These are phyloP conservation scores for Heterobasidion parviporum DNA, from an alignment of 1,284 basidiomycete species.

Conservation along the genomic window DNA sequence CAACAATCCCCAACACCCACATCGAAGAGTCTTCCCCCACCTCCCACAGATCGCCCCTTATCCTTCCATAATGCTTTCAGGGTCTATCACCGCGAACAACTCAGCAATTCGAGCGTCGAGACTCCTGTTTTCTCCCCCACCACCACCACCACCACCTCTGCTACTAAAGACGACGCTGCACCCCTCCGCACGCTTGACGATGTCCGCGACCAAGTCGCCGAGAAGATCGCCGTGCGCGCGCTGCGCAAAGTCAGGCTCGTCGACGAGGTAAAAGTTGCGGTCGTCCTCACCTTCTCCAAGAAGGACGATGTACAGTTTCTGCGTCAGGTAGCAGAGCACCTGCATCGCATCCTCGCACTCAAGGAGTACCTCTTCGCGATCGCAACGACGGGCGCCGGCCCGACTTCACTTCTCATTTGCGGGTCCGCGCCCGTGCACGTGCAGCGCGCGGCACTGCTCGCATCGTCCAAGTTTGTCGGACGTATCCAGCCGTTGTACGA, in stretches of 20 bases:
- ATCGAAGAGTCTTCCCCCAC: neutral
- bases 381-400: slow-evolving; percentile 32
- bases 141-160: neutral
- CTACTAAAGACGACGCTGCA: neutral
- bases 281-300: slow-evolving; percentile 48
- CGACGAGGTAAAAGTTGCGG: slow-evolving; percentile 47
- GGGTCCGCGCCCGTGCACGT: slow-evolving; percentile 46
- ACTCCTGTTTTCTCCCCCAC: neutral
- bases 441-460: slow-evolving; percentile 54
- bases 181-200: slow-evolving; percentile 42
- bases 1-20: too few relatives aligned
- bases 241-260: slow-evolving; percentile 39
- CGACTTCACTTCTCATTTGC: slow-evolving; percentile 42
- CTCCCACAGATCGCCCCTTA: neutral
- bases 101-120: neutral
- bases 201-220: slow-evolving; percentile 53
- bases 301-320: slow-evolving; percentile 46
- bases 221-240: slow-evolving; percentile 47
- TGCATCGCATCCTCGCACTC: slow-evolving; percentile 30
- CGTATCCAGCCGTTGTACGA: slow-evolving; percentile 31
- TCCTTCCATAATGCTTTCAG: neutral
- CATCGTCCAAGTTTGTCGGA: slow-evolving; percentile 54
- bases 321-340: slow-evolving; percentile 36
- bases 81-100: neutral
- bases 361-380: slow-evolving; percentile 50